phyloP scores from a whole-genome alignment of 768 basidiomycete species.

The Sporobolomyces phaffii region DNA sequence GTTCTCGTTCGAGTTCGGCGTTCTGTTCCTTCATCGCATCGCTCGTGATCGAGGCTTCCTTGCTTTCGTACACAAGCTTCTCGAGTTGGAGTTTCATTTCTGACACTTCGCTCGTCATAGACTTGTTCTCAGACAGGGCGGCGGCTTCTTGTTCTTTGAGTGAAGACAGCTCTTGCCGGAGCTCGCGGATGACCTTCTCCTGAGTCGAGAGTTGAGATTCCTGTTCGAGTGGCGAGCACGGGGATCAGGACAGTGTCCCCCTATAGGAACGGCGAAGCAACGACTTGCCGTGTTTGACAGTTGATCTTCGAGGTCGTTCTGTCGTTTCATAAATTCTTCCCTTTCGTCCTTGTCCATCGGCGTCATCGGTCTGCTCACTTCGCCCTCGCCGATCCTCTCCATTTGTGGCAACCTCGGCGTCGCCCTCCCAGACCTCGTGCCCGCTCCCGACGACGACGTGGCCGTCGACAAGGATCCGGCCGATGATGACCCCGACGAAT shows the following conservation, averaged over 20 bases:
- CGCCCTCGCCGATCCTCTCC: conserved; percentile 61
- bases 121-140: conserved; percentile 67
- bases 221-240: conserved; percentile 39
- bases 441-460: conserved; percentile 58
- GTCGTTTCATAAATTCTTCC: conserved; percentile 90
- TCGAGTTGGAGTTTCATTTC: conserved; percentile 87
- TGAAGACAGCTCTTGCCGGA: conserved; percentile 80
- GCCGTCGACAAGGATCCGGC: conserved; percentile 43
- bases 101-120: conserved; percentile 85
- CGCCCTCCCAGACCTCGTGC: conserved; percentile 49
- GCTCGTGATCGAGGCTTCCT: conserved; percentile 83
- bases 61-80: conserved; percentile 88
- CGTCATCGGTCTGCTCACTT: conserved; percentile 83
- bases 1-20: conserved; percentile 71
- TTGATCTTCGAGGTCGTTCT: conserved; percentile 91
- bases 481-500: conserved; percentile 55
- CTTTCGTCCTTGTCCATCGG: conserved; percentile 93
- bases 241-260: background rate
- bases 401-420: conserved; percentile 70
- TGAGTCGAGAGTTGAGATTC: conserved; percentile 72
- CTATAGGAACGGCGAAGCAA: background rate
- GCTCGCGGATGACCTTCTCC: conserved; percentile 78
- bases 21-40: conserved; percentile 96
- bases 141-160: conserved; percentile 62
- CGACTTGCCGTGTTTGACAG: conserved; percentile 65